Conservation (phyloP, 108 stramenopile genomes). For the Nannochloropsis granulata region DNA sequence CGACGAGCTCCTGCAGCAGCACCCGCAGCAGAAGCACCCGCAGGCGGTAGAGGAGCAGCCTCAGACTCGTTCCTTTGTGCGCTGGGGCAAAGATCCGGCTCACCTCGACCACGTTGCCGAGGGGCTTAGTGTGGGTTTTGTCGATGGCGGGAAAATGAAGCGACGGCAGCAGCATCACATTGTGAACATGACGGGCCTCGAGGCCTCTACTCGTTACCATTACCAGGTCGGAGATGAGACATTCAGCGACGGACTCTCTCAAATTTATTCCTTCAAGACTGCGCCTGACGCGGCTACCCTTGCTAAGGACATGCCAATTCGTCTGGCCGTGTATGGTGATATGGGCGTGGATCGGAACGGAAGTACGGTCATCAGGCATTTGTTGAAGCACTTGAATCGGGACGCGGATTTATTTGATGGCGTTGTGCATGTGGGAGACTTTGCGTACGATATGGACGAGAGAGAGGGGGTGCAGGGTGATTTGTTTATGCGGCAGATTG, state of each 20-base stretch:
- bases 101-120: background rate
- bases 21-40: background rate
- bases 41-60: background rate
- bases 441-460: constrained; percentile 10
- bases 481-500: background rate
- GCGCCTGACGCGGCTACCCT: background rate
- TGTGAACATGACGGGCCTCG: background rate
- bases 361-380: background rate
- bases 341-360: background rate
- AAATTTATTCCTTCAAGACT: background rate
- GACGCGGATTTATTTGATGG: background rate
- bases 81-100: background rate
- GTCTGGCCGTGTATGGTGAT: constrained; percentile 3
- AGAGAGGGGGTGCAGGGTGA: background rate
- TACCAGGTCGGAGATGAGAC: background rate
- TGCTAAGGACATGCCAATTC: background rate
- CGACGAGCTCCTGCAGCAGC: background rate
- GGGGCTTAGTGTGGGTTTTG: background rate
- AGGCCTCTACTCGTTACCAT: background rate
- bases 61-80: background rate
- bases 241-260: background rate
- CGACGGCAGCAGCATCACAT: background rate
- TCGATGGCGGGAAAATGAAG: background rate
- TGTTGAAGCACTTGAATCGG: background rate
- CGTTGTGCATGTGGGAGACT: constrained; percentile 7